A percentile compares a stretch with the other conserved stretches of the same genome.
Conservation (phyloP, 345 rosid genomes). For the Lumnitzera littorea region DNA sequence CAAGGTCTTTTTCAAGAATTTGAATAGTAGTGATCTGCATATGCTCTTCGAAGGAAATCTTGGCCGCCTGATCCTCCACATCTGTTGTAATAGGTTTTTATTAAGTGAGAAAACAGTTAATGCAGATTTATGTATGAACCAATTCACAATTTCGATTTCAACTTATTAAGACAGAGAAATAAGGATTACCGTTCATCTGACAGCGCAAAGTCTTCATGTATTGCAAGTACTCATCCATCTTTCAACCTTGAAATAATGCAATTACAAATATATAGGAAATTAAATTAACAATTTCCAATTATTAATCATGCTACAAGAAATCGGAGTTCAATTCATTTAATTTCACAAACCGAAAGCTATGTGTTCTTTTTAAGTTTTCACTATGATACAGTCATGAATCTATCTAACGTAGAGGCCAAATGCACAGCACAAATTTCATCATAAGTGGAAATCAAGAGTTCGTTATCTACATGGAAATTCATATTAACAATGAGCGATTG, state of each 20-base stretch:
- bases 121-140: neutral
- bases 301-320: too few relatives aligned
- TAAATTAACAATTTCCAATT: too few relatives aligned
- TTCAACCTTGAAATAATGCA: neutral
- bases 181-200: slow-evolving; percentile 58
- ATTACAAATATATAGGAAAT: too few relatives aligned
- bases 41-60: slow-evolving; percentile 64
- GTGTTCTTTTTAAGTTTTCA: too few relatives aligned
- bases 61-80: slow-evolving; percentile 77
- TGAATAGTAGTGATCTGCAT: slow-evolving; percentile 43
- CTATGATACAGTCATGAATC: too few relatives aligned
- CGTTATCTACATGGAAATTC: too few relatives aligned
- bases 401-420: too few relatives aligned
- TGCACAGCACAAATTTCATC: too few relatives aligned
- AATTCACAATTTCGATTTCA: neutral
- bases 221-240: slow-evolving; percentile 86
- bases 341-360: too few relatives aligned
- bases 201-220: slow-evolving; percentile 65
- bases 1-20: slow-evolving; percentile 49
- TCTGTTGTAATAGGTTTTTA: slow-evolving; percentile 19
- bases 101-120: neutral
- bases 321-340: too few relatives aligned
- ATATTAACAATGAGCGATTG: too few relatives aligned
- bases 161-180: neutral
- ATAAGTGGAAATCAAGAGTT: too few relatives aligned